Percentiles rank a stretch among this genome's conserved stretches.
These are phyloP conservation scores for Hura crepitans DNA, from an alignment of 441 rosid genomes.

Conservation along the genomic window DNA sequence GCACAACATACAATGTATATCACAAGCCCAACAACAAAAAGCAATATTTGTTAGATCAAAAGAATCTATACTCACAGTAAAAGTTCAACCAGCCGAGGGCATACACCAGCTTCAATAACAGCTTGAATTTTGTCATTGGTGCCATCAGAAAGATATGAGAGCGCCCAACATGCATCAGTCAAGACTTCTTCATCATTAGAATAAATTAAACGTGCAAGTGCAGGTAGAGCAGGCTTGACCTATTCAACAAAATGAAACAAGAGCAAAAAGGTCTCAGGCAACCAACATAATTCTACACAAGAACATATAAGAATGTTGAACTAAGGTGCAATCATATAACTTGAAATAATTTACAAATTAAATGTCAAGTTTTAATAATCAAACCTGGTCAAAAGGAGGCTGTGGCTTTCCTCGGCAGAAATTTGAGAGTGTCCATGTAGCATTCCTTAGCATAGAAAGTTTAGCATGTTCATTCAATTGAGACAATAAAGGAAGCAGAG, in stretches of 20 bases:
- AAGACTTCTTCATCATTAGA: conserved; percentile 82
- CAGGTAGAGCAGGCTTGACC: conserved; percentile 83
- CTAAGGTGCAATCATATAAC: not conserved
- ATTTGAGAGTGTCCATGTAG: conserved; percentile 93
- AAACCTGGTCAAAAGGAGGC: conserved; percentile 85
- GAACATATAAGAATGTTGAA: not conserved
- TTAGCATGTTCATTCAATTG: conserved; percentile 77
- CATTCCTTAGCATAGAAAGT: conserved; percentile 87
- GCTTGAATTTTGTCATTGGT: conserved; percentile 83
- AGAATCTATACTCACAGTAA: conserved; percentile 45
- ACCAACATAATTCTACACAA: not conserved
- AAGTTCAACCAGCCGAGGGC: conserved; percentile 66
- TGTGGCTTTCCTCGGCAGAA: conserved; percentile 92
- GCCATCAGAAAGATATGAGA: conserved; percentile 87
- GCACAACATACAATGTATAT: not conserved
- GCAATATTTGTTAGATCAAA: not conserved
- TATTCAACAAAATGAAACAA: conserved; percentile 21
- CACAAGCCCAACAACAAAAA: not conserved
- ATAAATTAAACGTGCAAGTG: conserved; percentile 59
- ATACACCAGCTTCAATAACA: conserved; percentile 69
- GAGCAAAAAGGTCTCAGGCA: not conserved
- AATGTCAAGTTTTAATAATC: not conserved
- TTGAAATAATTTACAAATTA: not conserved
- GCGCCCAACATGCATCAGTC: conserved; percentile 92
- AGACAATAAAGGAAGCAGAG: conserved; percentile 54